Percentiles rank a stretch among this genome's conserved stretches.
phyloP scores from a whole-genome alignment of 2,329 filamentous ascomycete genomes.

The Fulvia fulva region DNA sequence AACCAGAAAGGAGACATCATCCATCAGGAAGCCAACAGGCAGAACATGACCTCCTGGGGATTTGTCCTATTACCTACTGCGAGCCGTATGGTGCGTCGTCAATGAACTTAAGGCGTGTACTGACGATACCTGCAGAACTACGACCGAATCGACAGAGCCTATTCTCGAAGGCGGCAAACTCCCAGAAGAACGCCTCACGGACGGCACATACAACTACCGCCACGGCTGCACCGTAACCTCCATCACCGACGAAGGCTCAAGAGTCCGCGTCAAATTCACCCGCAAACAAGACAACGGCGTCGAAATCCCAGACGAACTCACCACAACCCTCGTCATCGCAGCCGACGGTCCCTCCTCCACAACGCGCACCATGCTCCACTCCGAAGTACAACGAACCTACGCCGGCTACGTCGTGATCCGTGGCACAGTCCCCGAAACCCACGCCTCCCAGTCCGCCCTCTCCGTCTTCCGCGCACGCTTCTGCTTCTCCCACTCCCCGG shows the following conservation, averaged over 20 bases:
- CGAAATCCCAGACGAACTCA: constrained; percentile 17
- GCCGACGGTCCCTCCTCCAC: constrained; percentile 42
- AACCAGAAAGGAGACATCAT: constrained; percentile 27
- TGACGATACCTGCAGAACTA: constrained; percentile 35
- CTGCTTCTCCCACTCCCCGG: constrained; percentile 39
- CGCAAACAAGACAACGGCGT: constrained; percentile 20
- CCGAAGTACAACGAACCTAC: constrained; percentile 30
- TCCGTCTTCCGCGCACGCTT: constrained; percentile 38
- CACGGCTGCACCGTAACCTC: constrained; percentile 31
- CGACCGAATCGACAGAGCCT: constrained; percentile 36
- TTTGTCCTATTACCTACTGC: constrained; percentile 42
- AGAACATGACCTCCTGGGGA: constrained; percentile 50
- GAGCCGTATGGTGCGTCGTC: constrained; percentile 26
- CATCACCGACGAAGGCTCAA: constrained; percentile 26
- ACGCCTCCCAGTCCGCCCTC: constrained; percentile 32
- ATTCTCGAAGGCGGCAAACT: constrained; percentile 26
- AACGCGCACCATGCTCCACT: constrained; percentile 28
- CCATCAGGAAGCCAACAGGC: constrained; percentile 32
- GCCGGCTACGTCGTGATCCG: constrained; percentile 34
- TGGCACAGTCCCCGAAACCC: constrained; percentile 33
- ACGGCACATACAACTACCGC: constrained; percentile 29
- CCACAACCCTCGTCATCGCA: constrained; percentile 40
- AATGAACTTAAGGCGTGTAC: not conserved
- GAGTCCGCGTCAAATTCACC: constrained; percentile 28
- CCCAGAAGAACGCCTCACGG: constrained; percentile 16